Conservation (phyloP, 2,329 filamentous ascomycete species). For the Fusarium ambrosium region DNA sequence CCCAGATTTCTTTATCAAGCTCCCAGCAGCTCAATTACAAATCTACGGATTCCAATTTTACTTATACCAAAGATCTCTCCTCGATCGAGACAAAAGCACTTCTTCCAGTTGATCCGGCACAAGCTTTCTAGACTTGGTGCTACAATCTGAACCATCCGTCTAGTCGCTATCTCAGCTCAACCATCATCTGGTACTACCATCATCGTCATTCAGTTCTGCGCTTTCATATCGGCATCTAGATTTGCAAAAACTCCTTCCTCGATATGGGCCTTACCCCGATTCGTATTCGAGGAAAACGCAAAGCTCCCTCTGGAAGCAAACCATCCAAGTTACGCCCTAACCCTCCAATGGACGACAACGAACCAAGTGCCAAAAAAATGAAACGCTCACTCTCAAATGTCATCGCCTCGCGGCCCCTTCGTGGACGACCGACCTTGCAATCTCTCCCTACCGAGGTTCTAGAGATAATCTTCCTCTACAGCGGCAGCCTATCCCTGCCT, state of each 20-base stretch:
- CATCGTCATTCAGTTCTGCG: neutral
- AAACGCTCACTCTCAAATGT: slow-evolving; percentile 50
- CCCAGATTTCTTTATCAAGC: neutral
- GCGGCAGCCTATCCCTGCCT: slow-evolving; percentile 63
- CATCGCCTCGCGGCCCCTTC: slow-evolving; percentile 45
- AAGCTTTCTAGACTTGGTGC: neutral
- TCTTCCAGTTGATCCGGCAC: neutral
- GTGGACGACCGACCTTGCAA: slow-evolving; percentile 47
- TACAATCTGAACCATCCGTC: neutral
- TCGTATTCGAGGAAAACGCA: slow-evolving; percentile 64
- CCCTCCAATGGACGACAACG: neutral
- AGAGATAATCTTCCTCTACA: slow-evolving; percentile 65
- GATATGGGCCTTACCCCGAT: slow-evolving; percentile 65
- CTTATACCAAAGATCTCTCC: neutral
- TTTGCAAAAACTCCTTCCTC: neutral
- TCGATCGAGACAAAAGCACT: neutral
- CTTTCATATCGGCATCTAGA: neutral
- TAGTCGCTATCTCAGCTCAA: neutral
- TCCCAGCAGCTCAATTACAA: neutral
- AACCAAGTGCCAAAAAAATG: slow-evolving; percentile 41
- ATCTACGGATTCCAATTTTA: neutral
- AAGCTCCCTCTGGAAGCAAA: slow-evolving; percentile 47
- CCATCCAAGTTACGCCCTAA: slow-evolving; percentile 15
- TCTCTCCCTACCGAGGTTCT: slow-evolving; percentile 66
- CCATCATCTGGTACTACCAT: neutral